Conservation (phyloP, 768 basidiomycete genomes). For the Boletus sensibilis region DNA sequence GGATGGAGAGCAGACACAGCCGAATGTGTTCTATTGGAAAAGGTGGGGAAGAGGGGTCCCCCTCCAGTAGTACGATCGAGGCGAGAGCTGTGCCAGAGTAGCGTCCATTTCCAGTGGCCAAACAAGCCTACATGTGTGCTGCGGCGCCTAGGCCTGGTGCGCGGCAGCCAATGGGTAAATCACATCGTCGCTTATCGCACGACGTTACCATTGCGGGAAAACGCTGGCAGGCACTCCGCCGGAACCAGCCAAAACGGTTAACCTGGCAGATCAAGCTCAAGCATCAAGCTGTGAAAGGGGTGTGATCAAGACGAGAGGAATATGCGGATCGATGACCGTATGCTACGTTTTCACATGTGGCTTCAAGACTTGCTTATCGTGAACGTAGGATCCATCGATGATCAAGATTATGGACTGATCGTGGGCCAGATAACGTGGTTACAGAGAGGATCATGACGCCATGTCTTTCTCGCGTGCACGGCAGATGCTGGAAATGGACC, state of each 20-base stretch:
- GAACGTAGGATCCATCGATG: conserved; percentile 21
- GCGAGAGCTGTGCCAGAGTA: neutral
- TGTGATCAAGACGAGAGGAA: conserved; percentile 15
- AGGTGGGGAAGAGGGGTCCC: neutral
- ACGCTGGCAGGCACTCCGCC: neutral
- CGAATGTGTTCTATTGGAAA: neutral
- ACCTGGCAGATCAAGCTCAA: conserved; percentile 9
- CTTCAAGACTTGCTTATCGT: neutral
- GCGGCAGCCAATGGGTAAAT: neutral
- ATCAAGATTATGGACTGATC: conserved; percentile 9
- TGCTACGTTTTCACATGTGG: conserved; percentile 1
- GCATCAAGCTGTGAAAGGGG: conserved; percentile 10
- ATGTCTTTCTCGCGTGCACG: conserved; percentile 6
- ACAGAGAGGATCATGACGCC: conserved; percentile 12
- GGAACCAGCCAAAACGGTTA: conserved; percentile 5
- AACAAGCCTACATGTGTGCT: neutral
- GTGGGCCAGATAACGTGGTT: neutral
- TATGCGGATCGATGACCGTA: conserved; percentile 16
- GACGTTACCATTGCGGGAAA: neutral
- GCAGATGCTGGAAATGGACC: neutral
- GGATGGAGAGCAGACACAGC: neutral
- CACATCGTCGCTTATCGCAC: neutral
- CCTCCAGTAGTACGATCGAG: neutral
- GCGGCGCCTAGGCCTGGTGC: conserved; percentile 12
- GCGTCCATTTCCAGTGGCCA: neutral